phyloP scores from a whole-genome alignment of 495 filamentous ascomycete genomes.

The Glonium stellatum region DNA sequence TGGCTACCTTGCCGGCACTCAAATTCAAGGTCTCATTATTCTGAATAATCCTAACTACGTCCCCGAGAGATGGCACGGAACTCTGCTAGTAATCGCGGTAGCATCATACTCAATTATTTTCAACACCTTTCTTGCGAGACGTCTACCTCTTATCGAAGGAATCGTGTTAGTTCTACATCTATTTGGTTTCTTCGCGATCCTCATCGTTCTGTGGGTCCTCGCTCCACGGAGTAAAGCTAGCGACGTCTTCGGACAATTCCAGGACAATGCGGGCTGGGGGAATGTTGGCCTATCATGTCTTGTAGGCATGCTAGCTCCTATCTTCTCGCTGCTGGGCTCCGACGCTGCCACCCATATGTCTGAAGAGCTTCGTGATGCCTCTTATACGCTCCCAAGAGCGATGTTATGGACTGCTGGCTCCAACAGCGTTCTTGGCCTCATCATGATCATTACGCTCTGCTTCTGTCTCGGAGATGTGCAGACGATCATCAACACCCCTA shows the following conservation, averaged over 20 bases:
- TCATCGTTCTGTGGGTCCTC: slow-evolving; percentile 32
- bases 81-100: slow-evolving; percentile 28
- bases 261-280: slow-evolving; percentile 33
- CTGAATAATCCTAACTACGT: slow-evolving; percentile 32
- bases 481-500: slow-evolving; percentile 14
- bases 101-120: slow-evolving; percentile 25
- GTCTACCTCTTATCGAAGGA: slow-evolving; percentile 32
- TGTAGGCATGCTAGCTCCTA: slow-evolving; percentile 29
- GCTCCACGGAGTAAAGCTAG: slow-evolving; percentile 19
- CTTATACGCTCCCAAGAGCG: slow-evolving; percentile 22
- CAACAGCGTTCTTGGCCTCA: slow-evolving; percentile 27
- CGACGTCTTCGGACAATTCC: slow-evolving; percentile 27
- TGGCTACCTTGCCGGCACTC: slow-evolving; percentile 36
- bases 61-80: slow-evolving; percentile 30
- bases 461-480: slow-evolving; percentile 29
- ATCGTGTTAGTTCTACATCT: slow-evolving; percentile 31
- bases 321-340: slow-evolving; percentile 25
- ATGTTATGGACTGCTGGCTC: slow-evolving; percentile 21
- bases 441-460: slow-evolving; percentile 30
- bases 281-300: slow-evolving; percentile 29
- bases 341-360: slow-evolving; percentile 34
- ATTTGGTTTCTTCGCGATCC: slow-evolving; percentile 33
- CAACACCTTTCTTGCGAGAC: slow-evolving; percentile 31
- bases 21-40: slow-evolving; percentile 42
- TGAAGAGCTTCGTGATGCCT: slow-evolving; percentile 31